Evolutionary conservation across 208 protist species (phyloP), one percentile per base, ranked within the genome.

Genomic region (Porcisia hertigi): DNA sequence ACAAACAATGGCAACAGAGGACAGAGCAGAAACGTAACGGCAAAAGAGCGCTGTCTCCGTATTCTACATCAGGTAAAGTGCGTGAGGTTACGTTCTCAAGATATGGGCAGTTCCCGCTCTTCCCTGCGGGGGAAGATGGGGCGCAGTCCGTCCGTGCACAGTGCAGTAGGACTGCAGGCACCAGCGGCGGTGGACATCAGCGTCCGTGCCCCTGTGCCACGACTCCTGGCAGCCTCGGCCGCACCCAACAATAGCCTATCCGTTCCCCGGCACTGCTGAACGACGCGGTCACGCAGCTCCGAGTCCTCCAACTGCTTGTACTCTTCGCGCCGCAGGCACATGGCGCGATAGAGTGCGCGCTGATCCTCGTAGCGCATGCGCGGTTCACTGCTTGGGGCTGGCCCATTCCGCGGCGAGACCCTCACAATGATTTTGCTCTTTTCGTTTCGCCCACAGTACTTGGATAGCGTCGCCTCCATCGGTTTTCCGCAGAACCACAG

Each of bases 281-380:
- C 71, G 16, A 96, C 92, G 34, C 81, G 83, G 41, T 89, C 88
- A 11, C 89, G 84, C 82, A 96, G 80, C 75, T 96, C 92, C 18
- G 90, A 93, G 36, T 89, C 85, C 72, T 93, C 92, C 63, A 96
- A 77, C 36, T 62, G 77, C 82, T 83, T 82, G 76, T 86, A 86
- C 67, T 69, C 65, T 69, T 91, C 90, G 23, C 88, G 84, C 57
- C 83, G 77, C 73, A 86, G 67, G 18, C 85, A 87, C 76, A 93
- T 86, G 53, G 77, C 81, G 23, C 74, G 57, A 77, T 82, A 91
- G 25, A 95, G 67, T 25, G 85, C 86, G 14, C 91, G 90, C 73
- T 97, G 92, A 59, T 93, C 90, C 47, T 94, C 92, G 82, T 97
- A 97, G 49, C 80, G 69, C 67, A 97, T 92, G 30, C 88, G 82